Conservation (phyloP, 2,329 filamentous ascomycete genomes). For the Sporothrix pallida region DNA sequence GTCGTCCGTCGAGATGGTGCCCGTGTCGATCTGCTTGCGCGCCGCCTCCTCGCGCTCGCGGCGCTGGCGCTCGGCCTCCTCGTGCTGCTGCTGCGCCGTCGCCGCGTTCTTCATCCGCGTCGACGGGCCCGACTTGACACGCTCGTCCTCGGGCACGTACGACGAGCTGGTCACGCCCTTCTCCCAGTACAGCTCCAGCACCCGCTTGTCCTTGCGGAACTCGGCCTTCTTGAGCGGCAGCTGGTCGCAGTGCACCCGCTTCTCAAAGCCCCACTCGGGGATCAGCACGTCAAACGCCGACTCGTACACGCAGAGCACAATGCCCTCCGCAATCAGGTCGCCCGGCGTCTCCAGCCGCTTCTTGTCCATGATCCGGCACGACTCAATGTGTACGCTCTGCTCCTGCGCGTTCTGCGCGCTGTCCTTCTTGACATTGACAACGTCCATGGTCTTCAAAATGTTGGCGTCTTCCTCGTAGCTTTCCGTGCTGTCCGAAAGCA, state of each 20-base stretch:
- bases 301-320: slow-evolving; percentile 96
- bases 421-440: slow-evolving; percentile 99
- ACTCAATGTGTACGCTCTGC: slow-evolving; percentile 98
- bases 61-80: slow-evolving; percentile 73
- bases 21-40: slow-evolving; percentile 91
- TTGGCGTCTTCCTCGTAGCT: slow-evolving; percentile 78
- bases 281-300: slow-evolving; percentile 98
- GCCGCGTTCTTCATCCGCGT: slow-evolving; percentile 76
- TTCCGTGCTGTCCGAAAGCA: slow-evolving; percentile 80
- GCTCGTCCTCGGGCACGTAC: slow-evolving; percentile 95
- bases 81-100: slow-evolving; percentile 80
- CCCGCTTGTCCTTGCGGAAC: slow-evolving; percentile 92
- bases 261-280: slow-evolving; percentile 98
- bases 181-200: slow-evolving; percentile 98
- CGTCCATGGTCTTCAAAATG: slow-evolving; percentile 88
- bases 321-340: slow-evolving; percentile 92
- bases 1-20: slow-evolving; percentile 90
- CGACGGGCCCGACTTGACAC: slow-evolving; percentile 76
- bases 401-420: slow-evolving; percentile 97
- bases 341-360: slow-evolving; percentile 83
- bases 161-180: slow-evolving; percentile 97
- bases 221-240: slow-evolving; percentile 98
- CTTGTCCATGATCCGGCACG: slow-evolving; percentile 94
- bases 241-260: slow-evolving; percentile 98
- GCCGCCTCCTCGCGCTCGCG: slow-evolving; percentile 84